Percentiles rank a stretch among this genome's conserved stretches.
phyloP scores from a whole-genome alignment of 805 yeast species.

The Yamadazyma olivae region DNA sequence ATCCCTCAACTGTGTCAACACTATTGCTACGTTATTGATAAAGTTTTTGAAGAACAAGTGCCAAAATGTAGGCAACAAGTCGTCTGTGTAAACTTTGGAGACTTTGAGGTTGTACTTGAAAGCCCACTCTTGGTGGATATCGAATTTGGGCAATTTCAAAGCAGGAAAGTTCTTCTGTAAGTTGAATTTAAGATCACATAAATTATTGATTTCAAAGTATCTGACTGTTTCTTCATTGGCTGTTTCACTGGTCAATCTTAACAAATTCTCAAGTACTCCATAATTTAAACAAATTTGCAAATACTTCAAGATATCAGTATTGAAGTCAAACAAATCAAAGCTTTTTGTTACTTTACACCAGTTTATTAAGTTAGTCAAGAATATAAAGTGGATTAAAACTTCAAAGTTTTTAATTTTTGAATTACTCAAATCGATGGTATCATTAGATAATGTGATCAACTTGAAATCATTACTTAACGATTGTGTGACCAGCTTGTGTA shows the following conservation, averaged over 20 bases:
- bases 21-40: conserved; percentile 61
- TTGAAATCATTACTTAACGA: conserved; percentile 23
- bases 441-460: conserved; percentile 12
- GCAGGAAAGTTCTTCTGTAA: conserved; percentile 66
- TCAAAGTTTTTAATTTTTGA: conserved; percentile 35
- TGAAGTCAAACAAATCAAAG: conserved; percentile 48
- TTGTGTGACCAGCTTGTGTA: conserved; percentile 38
- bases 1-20: conserved; percentile 65
- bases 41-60: conserved; percentile 53
- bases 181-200: conserved; percentile 64
- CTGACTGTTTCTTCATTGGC: conserved; percentile 29
- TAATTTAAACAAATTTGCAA: conserved; percentile 54
- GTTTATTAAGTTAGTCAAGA: conserved; percentile 55
- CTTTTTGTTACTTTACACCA: conserved; percentile 61
- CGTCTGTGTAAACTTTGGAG: conserved; percentile 22
- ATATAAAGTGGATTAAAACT: conserved; percentile 44
- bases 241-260: conserved; percentile 61
- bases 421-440: conserved; percentile 28
- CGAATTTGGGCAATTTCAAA: conserved; percentile 48
- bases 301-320: conserved; percentile 54
- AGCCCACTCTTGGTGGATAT: conserved; percentile 32
- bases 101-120: conserved; percentile 13
- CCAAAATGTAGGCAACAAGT: conserved; percentile 37
- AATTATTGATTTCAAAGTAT: conserved; percentile 41
- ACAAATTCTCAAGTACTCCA: conserved; percentile 70